These are phyloP conservation scores for Nothopassalora personata DNA, from an alignment of 2,329 filamentous ascomycete genomes.

Conservation along the genomic window DNA sequence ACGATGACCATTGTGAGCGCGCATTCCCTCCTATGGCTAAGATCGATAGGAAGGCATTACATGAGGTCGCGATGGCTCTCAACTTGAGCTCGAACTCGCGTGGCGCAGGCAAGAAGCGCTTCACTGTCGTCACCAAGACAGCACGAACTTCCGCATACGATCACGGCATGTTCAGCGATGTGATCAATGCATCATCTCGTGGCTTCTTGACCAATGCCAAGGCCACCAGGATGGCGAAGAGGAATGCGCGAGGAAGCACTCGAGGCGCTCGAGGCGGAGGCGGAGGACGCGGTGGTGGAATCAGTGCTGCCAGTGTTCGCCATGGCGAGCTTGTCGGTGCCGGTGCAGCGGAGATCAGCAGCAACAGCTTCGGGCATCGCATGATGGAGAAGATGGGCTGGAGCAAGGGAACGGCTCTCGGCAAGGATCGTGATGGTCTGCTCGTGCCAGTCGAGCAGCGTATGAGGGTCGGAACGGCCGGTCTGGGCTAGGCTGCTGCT, in stretches of 20 bases:
- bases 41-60: constrained; percentile 67
- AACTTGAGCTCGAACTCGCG: constrained; percentile 78
- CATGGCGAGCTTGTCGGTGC: constrained; percentile 88
- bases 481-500: constrained; percentile 54
- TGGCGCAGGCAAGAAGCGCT: constrained; percentile 66
- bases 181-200: constrained; percentile 36
- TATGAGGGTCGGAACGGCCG: constrained; percentile 80
- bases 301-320: constrained; percentile 52
- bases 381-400: constrained; percentile 98
- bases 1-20: constrained; percentile 59
- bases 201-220: constrained; percentile 46
- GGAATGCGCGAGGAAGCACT: constrained; percentile 27
- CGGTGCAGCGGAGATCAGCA: constrained; percentile 74
- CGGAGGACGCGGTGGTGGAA: constrained; percentile 37
- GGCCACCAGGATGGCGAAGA: constrained; percentile 35
- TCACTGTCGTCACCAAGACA: constrained; percentile 73
- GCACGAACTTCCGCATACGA: constrained; percentile 57
- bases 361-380: constrained; percentile 74
- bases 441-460: constrained; percentile 78
- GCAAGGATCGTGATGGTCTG: constrained; percentile 77
- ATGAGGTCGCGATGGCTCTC: constrained; percentile 70
- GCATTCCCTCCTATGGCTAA: constrained; percentile 81
- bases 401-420: constrained; percentile 78
- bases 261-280: constrained; percentile 8
- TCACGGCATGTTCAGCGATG: constrained; percentile 48